Base-by-base conservation (phyloP, 1,284 basidiomycete genomes). In the Fomitopsis pinicola region DNA sequence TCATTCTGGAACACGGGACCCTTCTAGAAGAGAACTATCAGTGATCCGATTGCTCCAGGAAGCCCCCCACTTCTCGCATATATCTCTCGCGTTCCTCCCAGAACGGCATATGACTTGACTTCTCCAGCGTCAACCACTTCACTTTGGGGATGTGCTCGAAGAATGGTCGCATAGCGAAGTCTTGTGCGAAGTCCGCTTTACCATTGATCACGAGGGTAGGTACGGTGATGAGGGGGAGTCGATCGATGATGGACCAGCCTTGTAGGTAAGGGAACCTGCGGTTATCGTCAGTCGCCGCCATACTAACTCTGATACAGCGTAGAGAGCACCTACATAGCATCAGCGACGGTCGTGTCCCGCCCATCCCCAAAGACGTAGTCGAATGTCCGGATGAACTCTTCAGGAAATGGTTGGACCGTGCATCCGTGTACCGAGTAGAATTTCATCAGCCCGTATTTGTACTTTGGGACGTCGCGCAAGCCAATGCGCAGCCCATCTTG, bases 181-280 rank as follows among this genome's bases (percentile, higher is more conserved):
- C 73, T 45, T 69, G 68, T 3, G 68, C 67, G 55, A 67, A 64
- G 55, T 73, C 73, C 35, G 68, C 62, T 3, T 61, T 64, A 10
- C 72, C 74, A 48, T 73, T 77, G 58, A 75, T 61, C 1, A 76
- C 48, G 22, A 75, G 63, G 15, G 72, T 73, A 9, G 72, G 72
- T 1, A 70, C 69, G 5, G 55, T 54, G 58, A 77, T 68, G 5
- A 62, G 55, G 56, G 67, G 68, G 2, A 75, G 58, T 26, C 67
- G 62, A 56, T 68, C 66, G 30, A 71, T 62, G 59, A 73, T 66
- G 12, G 67, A 59, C 75, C 75, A 76, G 17, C 63, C 62, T 46
- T 68, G 68, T 38, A 74, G 61, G 35, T 66, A 45, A n/a, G 68
- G 53, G 26, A 42, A 35, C 22, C 26, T 57, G 50, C 40, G 58